Base-by-base conservation (phyloP, 805 yeast genomes). In the Candida maltosa region DNA sequence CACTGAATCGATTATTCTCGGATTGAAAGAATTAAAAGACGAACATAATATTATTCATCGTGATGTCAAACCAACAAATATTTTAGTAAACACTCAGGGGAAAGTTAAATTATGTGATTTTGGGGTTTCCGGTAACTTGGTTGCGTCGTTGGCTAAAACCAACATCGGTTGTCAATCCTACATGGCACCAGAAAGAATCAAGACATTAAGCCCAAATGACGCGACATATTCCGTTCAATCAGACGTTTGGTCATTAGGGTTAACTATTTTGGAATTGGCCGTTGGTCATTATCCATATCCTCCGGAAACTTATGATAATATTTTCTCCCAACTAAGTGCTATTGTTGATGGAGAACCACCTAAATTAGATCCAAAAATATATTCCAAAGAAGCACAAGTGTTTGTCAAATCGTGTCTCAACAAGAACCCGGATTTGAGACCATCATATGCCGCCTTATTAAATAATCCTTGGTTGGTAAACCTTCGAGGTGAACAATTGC, bases 331-430 rank as follows among this genome's bases (percentile, higher is more conserved):
- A 61, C 71, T 93, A 45, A 83, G 87, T 60, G 97, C 97, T 3
- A 93, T 93, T 50, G 97, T 93, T n/a, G 94, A 87, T 54, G 96
- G 95, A 8, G 88, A 84, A 18, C 87, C 96, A n/a, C 96, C 96
- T n/a, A 65, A 67, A 30, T 65, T 88, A 35, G 89, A 89, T 12
- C 60, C 69, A 2, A 74, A 60, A 34, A 64, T 60, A 47, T 93
- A 76, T 54, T 76, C 89, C 2, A 56, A 68, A n/a, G 83, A 81
- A 34, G 97, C 97, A 0, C 82, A 78, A 48, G 77, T 80, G 44
- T 93, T 93, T 58, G 95, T 91, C 8, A 69, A 70, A 9, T 72
- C 76, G 39, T 85, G 93, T 60, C 66, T 93, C 38, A 80, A 80
- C 49, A 93, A 91, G 61, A 75, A 75, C 37, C 95, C 98, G 1